Evolutionary conservation across 805 yeast genomes (phyloP), one percentile per base, ranked within the genome.

Genomic region (Candida succiphila): DNA sequence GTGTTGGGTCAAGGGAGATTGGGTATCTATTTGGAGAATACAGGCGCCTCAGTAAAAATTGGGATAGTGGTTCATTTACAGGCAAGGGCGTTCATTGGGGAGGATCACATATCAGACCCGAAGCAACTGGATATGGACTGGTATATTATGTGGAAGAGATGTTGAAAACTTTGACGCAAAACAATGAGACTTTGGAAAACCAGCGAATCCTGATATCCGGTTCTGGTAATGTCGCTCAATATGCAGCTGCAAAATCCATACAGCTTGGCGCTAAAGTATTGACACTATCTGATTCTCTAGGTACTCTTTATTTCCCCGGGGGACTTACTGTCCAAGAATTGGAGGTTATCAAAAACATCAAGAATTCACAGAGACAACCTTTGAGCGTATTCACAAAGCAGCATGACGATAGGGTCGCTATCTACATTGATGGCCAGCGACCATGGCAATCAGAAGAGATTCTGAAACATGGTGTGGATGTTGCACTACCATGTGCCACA

Each of bases 61-160:
- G 87, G 80, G 88, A 88, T 61, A 28, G 34, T 26, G 97, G 97
- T 73, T 92, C 88, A 34, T 73, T 89, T 51, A 92, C 98, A 58
- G 98, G 98, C 65, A 89, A 89, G 73, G 96, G 96, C 55, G 72
- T 88, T 56, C 67, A 80, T 60, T 89, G 96, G 96, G 98, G 98
- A 74, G 98, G 97, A 54, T 89, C 97, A 52, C 72, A 89, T 61
- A 87, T 89, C 67, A 83, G 98, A 67, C 95, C 97, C 45, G 98
- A 89, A 76, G 98, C 98, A 45, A 89, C 98, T 42, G 98, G 98
- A 63, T 89, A 79, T 72, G 98, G 98, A 67, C 69, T 84, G 38
- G 89, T 89, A 45, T 89, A 89, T 79, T 89, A 84, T 72, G 92
- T 88, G 46, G 94, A 86, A 67, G 85, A 89, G 69, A 89, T 88